These are phyloP conservation scores for Alternaria atra DNA, from an alignment of 2,329 filamentous ascomycete species.

Conservation along the genomic window DNA sequence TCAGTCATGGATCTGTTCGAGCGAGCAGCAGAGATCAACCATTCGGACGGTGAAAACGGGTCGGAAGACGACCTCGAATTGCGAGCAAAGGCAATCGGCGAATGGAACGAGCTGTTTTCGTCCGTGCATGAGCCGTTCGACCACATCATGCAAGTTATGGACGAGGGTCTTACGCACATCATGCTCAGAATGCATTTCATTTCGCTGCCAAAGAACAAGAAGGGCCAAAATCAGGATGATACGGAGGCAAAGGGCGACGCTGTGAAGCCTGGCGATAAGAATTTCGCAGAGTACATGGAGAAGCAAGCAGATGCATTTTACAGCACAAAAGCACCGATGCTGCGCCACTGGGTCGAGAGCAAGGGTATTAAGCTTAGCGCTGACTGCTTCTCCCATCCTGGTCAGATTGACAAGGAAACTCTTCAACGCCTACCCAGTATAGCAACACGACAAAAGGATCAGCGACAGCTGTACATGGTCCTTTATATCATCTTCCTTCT, in stretches of 20 bases:
- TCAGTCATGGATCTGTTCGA: conserved; percentile 79
- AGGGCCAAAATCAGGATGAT: conserved; percentile 50
- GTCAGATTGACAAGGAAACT: conserved; percentile 48
- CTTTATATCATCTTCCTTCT: conserved; percentile 76
- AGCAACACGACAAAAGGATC: conserved; percentile 59
- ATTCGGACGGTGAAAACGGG: conserved; percentile 56
- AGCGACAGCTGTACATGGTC: conserved; percentile 74
- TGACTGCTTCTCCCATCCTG: conserved; percentile 58
- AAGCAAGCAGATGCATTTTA: conserved; percentile 66
- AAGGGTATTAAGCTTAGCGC: conserved; percentile 60
- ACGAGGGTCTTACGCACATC: conserved; percentile 73
- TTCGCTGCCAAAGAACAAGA: conserved; percentile 54
- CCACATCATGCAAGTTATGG: conserved; percentile 68
- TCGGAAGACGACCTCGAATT: conserved; percentile 51
- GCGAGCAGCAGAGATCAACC: conserved; percentile 67
- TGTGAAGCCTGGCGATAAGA: conserved; percentile 66
- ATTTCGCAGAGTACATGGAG: conserved; percentile 65
- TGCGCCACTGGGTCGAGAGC: conserved; percentile 56
- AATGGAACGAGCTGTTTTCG: conserved; percentile 79
- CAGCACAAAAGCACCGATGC: conserved; percentile 60
- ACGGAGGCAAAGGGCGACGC: conserved; percentile 62
- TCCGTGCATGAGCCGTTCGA: conserved; percentile 74
- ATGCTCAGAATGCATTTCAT: conserved; percentile 64
- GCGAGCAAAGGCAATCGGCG: conserved; percentile 49
- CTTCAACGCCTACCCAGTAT: conserved; percentile 39